Base-by-base conservation (phyloP, 345 rosid species). In the Zanthoxylum bungeanum region DNA sequence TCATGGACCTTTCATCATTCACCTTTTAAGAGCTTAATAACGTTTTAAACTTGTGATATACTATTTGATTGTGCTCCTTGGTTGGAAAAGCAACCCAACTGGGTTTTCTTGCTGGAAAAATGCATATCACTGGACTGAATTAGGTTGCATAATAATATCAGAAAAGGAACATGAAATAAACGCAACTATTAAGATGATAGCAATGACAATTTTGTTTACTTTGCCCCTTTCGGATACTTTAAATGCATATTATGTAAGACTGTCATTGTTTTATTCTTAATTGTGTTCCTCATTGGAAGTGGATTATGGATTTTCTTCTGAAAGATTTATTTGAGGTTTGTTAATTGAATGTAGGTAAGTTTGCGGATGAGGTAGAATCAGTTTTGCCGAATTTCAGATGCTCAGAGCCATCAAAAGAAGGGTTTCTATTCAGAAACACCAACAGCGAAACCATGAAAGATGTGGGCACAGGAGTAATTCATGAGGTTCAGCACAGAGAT, bases 361-460 rank as follows among this genome's bases (percentile, higher is more conserved):
- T 94, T 79, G 84, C 93, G 5, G 89, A 88, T 34, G 93, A 85
- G 61, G 91, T 82, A 31, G 87, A 85, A 61, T 71, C 79, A 47
- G 78, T 88, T 66, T 77, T 86, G n/a, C 90, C 97, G 8, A 81
- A 71, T 52, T 68, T 75, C 68, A 78, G 81, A 72, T 75, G 61
- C 77, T 79, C 84, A 47, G 86, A 84, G 64, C 88, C 86, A 70
- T 83, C 88, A 67, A 92, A 85, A 69, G 88, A 90, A 83, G 91
- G 96, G 27, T 90, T 94, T 79, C 74, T 90, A 25, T 90, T 92
- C 82, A 83, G 81, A 79, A 87, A 85, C 75, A 73, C 85, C 11
- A 76, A 58, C 33, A 12, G 60, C n/a, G 83, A 77, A 72, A 53
- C 77, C 78, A 83, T 81, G 90, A 84, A 73, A 75, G 90, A 82